Percentiles rank a stretch among this genome's conserved stretches.
phyloP scores from a whole-genome alignment of 2,329 filamentous ascomycete species.

The Elsinoe necatrix region DNA sequence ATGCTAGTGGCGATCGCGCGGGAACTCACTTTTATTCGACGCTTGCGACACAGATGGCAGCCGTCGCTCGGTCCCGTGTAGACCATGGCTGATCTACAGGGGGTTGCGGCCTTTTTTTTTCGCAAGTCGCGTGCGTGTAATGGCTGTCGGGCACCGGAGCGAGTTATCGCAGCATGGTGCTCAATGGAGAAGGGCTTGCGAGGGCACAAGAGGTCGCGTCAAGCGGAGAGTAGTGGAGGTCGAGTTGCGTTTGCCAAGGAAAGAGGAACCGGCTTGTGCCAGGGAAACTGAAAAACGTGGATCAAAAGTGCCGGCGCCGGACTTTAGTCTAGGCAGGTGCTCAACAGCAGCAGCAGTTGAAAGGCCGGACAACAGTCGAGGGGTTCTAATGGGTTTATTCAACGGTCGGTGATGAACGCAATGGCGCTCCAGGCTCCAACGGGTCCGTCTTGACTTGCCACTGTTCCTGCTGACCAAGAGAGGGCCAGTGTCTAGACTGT shows the following conservation, averaged over 20 bases:
- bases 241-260: constrained; percentile 8
- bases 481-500: neutral
- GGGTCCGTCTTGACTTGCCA: constrained; percentile 2
- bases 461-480: neutral
- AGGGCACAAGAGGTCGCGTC: constrained; percentile 4
- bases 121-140: neutral
- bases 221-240: neutral
- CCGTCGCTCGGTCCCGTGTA: constrained; percentile 15
- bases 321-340: neutral
- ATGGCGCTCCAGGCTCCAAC: neutral
- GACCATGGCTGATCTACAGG: constrained; percentile 12
- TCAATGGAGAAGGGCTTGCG: constrained; percentile 14
- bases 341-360: neutral
- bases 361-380: neutral
- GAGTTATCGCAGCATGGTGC: constrained; percentile 9
- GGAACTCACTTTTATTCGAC: constrained; percentile 14
- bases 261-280: constrained; percentile 4
- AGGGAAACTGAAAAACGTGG: constrained; percentile 7
- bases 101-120: constrained; percentile 1
- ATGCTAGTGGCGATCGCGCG: constrained; percentile 1
- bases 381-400: constrained; percentile 4
- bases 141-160: neutral
- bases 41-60: constrained; percentile 14
- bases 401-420: neutral
- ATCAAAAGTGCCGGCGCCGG: constrained; percentile 1